Evolutionary conservation across 2,329 filamentous ascomycete genomes (phyloP).

Genomic region (Rhexocercosporidium sp.): DNA sequence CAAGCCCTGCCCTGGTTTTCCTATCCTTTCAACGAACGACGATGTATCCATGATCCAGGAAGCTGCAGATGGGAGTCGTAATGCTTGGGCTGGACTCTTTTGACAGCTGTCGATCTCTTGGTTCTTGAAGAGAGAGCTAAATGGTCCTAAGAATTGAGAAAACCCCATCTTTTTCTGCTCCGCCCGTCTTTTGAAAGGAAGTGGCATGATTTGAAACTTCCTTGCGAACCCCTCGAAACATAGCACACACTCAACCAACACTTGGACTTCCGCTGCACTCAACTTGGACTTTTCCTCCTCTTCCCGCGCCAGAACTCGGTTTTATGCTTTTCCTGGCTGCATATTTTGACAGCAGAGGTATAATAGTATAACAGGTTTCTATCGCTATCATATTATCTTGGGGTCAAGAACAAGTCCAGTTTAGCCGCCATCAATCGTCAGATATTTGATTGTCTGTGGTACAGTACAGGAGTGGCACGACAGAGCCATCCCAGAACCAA

Average conservation of each 20-base stretch:
- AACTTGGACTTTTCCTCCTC: not conserved
- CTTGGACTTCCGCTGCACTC: too few species aligned
- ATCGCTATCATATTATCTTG: not conserved
- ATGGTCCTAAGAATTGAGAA: not conserved
- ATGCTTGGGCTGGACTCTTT: not conserved
- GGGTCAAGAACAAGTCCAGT: not conserved
- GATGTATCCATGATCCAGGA: not conserved
- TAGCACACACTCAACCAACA: too few species aligned
- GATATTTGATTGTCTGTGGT: not conserved
- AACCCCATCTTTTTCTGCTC: too few species aligned
- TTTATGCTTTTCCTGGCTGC: conserved; percentile 2
- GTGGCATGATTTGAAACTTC: not conserved
- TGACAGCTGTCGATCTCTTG: conserved; percentile 4
- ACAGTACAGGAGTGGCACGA: not conserved
- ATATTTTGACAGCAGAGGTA: not conserved
- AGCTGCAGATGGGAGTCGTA: conserved; percentile 3
- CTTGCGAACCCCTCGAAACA: not conserved
- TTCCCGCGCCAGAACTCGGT: not conserved
- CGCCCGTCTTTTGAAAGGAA: not conserved
- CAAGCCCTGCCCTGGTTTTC: not conserved
- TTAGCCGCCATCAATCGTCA: conserved; percentile 1
- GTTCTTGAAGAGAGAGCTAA: too few species aligned
- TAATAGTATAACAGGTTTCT: not conserved
- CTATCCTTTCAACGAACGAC: not conserved
- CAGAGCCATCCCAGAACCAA: not conserved